Evolutionary conservation across 2,329 filamentous ascomycete genomes (phyloP), one percentile per base, ranked within the genome.

Genomic region (Aspergillus quadricinctus): DNA sequence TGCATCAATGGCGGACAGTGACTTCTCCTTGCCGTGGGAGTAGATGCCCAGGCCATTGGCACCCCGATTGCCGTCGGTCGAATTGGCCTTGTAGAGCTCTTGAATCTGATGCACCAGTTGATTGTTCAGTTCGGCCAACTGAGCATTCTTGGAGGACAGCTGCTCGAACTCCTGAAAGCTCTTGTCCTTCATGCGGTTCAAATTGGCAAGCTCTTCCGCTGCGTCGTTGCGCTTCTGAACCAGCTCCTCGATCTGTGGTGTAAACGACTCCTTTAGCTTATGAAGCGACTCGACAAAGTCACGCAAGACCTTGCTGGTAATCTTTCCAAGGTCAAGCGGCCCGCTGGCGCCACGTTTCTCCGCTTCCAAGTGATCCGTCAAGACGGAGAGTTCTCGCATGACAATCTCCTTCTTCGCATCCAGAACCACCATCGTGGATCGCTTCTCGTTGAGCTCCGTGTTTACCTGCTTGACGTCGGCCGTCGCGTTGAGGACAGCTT

Each of bases 321-420:
- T 75, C 60, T 90, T 88, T 17, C 85, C 84, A 29, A 93, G 80
- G 66, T 97, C 90, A 57, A 97, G 80, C 5, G 90, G 87, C 53
- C 88, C 85, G 69, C 88, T 88, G 61, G 88, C 85, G 68, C 89
- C 89, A 61, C 90, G 87, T 76, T 96, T 97, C 54, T 91, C 92
- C 52, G 85, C 85, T 69, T 93, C 89, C 21, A 97, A 86, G 69
- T 94, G 93, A 48, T 92, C 90, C 3, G 91, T 92, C 66, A 97
- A 83, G 40, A 93, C 88, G 69, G 96, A 91, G 19, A 97, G 80
- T 72, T 97, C 92, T 43, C 90, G 88, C 66, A 97, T 90, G 76
- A 96, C 93, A 72, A 97, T 92, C 75, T 97, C 93, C 51, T 92
- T 91, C 74, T 97, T 91, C 0, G 92, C 93, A 71, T 97, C 93